These are phyloP conservation scores for Scutellaria galericulata DNA, from an alignment of 257 asterid species.

Conservation along the genomic window DNA sequence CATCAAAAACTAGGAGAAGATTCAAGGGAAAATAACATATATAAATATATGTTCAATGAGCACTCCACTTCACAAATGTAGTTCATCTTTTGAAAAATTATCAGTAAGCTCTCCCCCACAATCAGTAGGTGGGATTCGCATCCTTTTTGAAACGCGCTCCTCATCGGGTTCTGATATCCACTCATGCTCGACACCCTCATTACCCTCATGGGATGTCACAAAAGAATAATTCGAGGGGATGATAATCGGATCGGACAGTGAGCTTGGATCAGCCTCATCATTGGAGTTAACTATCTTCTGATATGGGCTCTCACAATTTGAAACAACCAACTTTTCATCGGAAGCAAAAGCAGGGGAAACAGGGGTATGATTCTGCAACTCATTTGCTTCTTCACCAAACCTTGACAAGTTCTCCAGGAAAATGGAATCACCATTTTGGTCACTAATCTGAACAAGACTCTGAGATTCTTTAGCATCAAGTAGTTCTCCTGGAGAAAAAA, in stretches of 20 bases:
- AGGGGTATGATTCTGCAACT: constrained; percentile 20
- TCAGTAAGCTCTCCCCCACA: constrained; percentile 44
- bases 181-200: constrained; percentile 19
- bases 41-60: background rate
- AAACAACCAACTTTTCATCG: constrained; percentile 26
- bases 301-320: constrained; percentile 16
- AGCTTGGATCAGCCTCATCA: no score
- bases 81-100: constrained; percentile 40
- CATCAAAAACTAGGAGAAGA: constrained; percentile 14
- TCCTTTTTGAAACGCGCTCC: constrained; percentile 60
- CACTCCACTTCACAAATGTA: constrained; percentile 48
- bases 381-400: constrained; percentile 30
- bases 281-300: no score
- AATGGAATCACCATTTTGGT: constrained; percentile 33
- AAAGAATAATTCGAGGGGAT: constrained; percentile 6
- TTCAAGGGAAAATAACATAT: background rate
- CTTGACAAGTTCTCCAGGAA: constrained; percentile 32
- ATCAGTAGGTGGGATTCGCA: constrained; percentile 44
- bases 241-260: background rate
- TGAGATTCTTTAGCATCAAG: constrained; percentile 37
- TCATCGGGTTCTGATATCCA: constrained; percentile 39
- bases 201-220: background rate
- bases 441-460: constrained; percentile 28
- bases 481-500: constrained; percentile 35
- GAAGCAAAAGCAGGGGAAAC: constrained; percentile 14